Base-by-base conservation (phyloP, 495 filamentous ascomycete genomes). In the Aspergillus indologenus region DNA sequence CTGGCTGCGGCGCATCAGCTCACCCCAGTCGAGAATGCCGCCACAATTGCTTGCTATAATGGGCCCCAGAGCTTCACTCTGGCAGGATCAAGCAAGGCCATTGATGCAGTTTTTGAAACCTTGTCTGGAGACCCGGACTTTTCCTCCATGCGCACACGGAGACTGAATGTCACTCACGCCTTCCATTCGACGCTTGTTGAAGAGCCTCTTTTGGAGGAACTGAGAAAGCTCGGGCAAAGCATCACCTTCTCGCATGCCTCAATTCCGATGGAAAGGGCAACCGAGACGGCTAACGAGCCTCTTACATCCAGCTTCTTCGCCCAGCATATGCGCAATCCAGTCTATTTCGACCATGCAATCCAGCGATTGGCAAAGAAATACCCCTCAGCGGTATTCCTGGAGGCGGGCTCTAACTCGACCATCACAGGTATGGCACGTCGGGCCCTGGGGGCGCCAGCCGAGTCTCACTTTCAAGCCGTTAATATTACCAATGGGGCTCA, bases 141-240 rank as follows among this genome's bases (percentile, higher is more conserved):
- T 21, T 20, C 60, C 0, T 54, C 62, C 8, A 59, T 80, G 20
- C 64, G 64, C 52, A 57, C 34, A 45, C 79, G 79, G 65, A 63
- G 63, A 40, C 58, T 83, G 2, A 66, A 71, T 29, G 79, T 79
- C 14, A 79, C 77, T 1, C 72, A 85, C 58, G 81, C 74, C 1
- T 85, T 81, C 60, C 82, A 85, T 58, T 83, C 77, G 0, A 54
- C 55, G 0, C 61, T 83, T 0, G 68, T 77, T 0, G 78, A 82
- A 3, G 61, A 65, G 6, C 3, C 26, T 29, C 53, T 83, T 0
- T 56, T 72, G 8, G 18, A 57, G 1, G 43, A 45, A 0, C 65
- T 84, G 0, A 60, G 68, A 1, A 23, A 60, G 0, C 7, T 74
- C 0, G 72, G 56, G 2, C 9, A 66, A 20, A 56, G 53, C 0